Evolutionary conservation across 1,139 yeast species (phyloP), one percentile per base, ranked within the genome.

Genomic region (Diutina neorugosa): DNA sequence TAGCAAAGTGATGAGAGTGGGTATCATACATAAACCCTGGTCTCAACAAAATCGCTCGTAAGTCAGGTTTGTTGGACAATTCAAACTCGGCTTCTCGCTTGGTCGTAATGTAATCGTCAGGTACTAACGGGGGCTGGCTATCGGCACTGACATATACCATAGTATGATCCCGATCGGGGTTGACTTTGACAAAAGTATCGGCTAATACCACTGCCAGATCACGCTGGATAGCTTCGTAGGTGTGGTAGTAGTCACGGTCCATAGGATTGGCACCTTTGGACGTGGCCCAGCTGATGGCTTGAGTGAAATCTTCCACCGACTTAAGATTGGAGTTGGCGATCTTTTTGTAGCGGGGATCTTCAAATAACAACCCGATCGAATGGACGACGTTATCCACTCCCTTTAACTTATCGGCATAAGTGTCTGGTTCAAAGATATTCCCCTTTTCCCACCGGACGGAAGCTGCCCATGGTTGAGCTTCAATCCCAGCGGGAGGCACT

Each of bases 71-170:
- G 55, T 71, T 67, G 19, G 71, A 58, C 51, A 87, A 67, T 58
- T 77, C 82, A 34, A 66, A 66, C 63, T 90, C 97, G 0, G 96
- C 94, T 55, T 77, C 82, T 58, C 96, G 70, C 62, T 90, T 90
- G 27, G 94, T 81, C 16, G 74, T 71, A 46, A 90, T 79, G 64
- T 90, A 90, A 1, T 82, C 88, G 0, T 70, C 62, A 1, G 94
- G 93, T 2, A 86, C 71, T 41, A 53, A 40, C 0, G 91, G 90
- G 50, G 80, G 76, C 56, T 83, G 82, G 54, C 74, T 73, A 58
- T 86, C 94, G 0, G 96, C 96, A 0, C 96, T 86, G 3, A 90
- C 76, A 62, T 87, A 90, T 0, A 86, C 89, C 62, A 84, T 84
- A 0, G 82, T 66, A 1, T 82, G 79, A 4, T 60, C 53, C 2